Evolutionary conservation across 78 protist species (phyloP).

Genomic region (Dictyostelium brefeldianum): DNA sequence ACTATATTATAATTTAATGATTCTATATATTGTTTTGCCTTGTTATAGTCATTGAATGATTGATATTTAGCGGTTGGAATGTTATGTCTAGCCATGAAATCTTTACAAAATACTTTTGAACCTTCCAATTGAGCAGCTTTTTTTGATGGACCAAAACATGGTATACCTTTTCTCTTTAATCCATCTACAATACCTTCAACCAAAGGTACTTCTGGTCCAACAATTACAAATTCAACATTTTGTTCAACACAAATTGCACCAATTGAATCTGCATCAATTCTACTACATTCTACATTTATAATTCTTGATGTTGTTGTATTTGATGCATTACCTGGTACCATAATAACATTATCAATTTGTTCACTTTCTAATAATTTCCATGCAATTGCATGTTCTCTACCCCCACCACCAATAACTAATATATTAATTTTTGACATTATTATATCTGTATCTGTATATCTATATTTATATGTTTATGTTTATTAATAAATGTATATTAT

Average conservation of each 20-base stretch:
- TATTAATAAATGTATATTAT: too few species aligned
- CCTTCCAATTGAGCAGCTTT: conserved; percentile 93
- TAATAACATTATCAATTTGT: conserved; percentile 45
- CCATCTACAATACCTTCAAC: conserved; percentile 89
- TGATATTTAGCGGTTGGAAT: conserved; percentile 92
- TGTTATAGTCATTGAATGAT: conserved; percentile 65
- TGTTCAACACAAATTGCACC: not conserved
- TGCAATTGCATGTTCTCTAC: conserved; percentile 83
- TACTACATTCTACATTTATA: not conserved
- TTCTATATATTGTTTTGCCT: conserved; percentile 71
- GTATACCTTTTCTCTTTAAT: conserved; percentile 62
- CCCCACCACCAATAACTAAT: conserved; percentile 73
- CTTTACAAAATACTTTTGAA: conserved; percentile 93
- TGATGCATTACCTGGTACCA: conserved; percentile 79
- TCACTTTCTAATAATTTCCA: conserved; percentile 75
- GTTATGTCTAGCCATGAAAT: conserved; percentile 87
- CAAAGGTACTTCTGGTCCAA: conserved; percentile 96
- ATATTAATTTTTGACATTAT: conserved; percentile 32
- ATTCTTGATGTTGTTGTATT: conserved; percentile 12
- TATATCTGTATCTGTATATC: not conserved
- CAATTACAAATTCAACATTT: conserved; percentile 81
- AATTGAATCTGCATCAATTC: conserved; percentile 7
- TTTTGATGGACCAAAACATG: conserved; percentile 88
- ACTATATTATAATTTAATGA: conserved; percentile 36
- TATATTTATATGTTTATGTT: too few species aligned